These are phyloP conservation scores for Pseudofabraea citricarpa DNA, from an alignment of 2,329 filamentous ascomycete species.

Conservation along the genomic window DNA sequence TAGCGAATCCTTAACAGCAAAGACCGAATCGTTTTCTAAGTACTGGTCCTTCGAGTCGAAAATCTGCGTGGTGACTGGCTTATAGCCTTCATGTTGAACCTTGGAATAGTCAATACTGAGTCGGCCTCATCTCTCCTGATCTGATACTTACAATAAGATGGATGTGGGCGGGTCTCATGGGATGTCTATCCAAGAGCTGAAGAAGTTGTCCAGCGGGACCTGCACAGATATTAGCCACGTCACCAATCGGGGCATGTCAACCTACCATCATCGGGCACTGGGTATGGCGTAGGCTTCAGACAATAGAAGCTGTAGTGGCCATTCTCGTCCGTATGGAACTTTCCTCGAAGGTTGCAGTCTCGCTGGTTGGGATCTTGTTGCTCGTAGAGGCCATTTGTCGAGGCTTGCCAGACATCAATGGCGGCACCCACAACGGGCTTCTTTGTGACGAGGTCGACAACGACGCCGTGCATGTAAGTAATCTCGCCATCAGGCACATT, in stretches of 20 bases:
- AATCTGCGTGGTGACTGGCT: conserved; percentile 69
- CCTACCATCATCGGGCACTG: conserved; percentile 19
- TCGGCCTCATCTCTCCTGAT: background rate
- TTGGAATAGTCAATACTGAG: conserved; percentile 25
- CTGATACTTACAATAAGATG: conserved; percentile 44
- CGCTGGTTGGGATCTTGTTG: conserved; percentile 55
- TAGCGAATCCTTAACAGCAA: conserved; percentile 49
- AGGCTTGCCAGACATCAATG: conserved; percentile 63
- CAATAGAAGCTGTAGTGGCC: conserved; percentile 50
- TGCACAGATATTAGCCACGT: conserved; percentile 36
- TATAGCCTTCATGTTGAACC: conserved; percentile 48
- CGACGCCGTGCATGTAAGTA: conserved; percentile 52
- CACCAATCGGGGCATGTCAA: too few species aligned
- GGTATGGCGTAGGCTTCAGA: conserved; percentile 38
- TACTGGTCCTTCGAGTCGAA: conserved; percentile 66
- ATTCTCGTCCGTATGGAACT: conserved; percentile 52
- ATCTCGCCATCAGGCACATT: conserved; percentile 45
- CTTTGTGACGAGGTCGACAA: conserved; percentile 47
- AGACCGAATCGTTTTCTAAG: conserved; percentile 47
- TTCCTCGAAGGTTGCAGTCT: conserved; percentile 57
- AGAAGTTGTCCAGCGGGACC: conserved; percentile 51
- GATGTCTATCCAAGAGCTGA: conserved; percentile 47
- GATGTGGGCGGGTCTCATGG: conserved; percentile 54
- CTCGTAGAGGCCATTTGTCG: conserved; percentile 52
- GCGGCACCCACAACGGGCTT: conserved; percentile 49